Percentiles rank a stretch among this genome's conserved stretches.
Evolutionary conservation across 305 asterid genomes (phyloP).

Genomic region (Fraxinus xanthoxyloides): DNA sequence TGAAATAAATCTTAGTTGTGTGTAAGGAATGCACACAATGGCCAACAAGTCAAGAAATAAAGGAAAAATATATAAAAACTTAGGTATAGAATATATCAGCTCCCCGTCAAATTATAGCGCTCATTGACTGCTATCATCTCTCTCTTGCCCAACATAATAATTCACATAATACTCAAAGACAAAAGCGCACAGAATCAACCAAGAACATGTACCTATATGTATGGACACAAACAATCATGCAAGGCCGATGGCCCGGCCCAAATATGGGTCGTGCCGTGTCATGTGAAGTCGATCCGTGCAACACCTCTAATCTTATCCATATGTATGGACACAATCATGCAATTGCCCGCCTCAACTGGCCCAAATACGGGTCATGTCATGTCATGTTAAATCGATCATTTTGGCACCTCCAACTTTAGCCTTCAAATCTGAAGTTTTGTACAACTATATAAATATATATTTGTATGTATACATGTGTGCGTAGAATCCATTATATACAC

Average conservation of each 20-base stretch:
- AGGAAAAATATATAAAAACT: too few relatives aligned
- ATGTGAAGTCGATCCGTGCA: too few relatives aligned
- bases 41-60: background rate
- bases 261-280: background rate
- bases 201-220: background rate
- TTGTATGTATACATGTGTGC: too few relatives aligned
- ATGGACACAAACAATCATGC: background rate
- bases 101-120: background rate
- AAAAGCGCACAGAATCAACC: background rate
- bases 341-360: background rate
- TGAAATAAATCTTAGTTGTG: background rate
- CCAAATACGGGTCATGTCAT: background rate
- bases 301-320: background rate
- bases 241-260: background rate
- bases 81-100: too few relatives aligned
- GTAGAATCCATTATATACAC: too few relatives aligned
- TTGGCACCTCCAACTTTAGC: background rate
- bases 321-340: background rate
- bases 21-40: background rate
- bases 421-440: background rate
- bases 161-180: background rate
- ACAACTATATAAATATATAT: too few relatives aligned
- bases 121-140: background rate
- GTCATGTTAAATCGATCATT: background rate
- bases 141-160: background rate